These are phyloP conservation scores for Hypoxylon lenormandii DNA, from an alignment of 495 filamentous ascomycete species.

Conservation along the genomic window DNA sequence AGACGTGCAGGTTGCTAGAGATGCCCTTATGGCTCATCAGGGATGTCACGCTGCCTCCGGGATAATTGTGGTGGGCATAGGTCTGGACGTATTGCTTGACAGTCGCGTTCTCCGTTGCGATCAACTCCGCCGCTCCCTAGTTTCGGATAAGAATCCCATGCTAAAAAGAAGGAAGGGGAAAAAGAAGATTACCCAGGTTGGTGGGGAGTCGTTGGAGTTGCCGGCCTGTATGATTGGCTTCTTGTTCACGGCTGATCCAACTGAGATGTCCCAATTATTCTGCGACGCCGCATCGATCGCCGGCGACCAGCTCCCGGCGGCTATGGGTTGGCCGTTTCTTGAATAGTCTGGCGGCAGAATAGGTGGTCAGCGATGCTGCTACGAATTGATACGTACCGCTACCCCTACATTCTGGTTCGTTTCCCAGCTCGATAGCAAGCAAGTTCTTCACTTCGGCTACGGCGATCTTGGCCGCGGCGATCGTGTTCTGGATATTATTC, in stretches of 20 bases:
- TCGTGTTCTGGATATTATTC: conserved; percentile 67
- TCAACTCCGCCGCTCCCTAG: conserved; percentile 65
- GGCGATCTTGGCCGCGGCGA: conserved; percentile 65
- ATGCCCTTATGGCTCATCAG: conserved; percentile 68
- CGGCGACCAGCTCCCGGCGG: conserved; percentile 66
- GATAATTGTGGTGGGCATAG: conserved; percentile 72
- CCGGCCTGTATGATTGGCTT: conserved; percentile 66
- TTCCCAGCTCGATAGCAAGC: conserved; percentile 70
- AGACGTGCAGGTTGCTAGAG: conserved; percentile 60
- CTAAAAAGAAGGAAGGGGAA: no score
- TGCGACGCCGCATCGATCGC: conserved; percentile 66
- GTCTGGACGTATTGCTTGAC: conserved; percentile 64
- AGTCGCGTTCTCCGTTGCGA: conserved; percentile 61
- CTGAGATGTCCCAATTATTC: conserved; percentile 65
- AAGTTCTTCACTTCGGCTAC: conserved; percentile 62
- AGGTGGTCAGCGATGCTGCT: conserved; percentile 15
- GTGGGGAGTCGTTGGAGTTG: conserved; percentile 67
- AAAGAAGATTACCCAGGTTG: no score
- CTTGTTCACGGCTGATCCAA: conserved; percentile 62
- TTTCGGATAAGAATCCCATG: no score
- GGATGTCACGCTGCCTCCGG: conserved; percentile 61
- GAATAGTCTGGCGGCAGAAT: conserved; percentile 51
- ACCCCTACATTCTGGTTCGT: conserved; percentile 69
- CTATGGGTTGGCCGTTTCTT: conserved; percentile 64
- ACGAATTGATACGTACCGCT: conserved; percentile 28